A percentile compares a stretch with the other conserved stretches of the same genome.
Evolutionary conservation across 192 early-diverging fungal species (phyloP).

Genomic region (Backusella parvicylindrica): DNA sequence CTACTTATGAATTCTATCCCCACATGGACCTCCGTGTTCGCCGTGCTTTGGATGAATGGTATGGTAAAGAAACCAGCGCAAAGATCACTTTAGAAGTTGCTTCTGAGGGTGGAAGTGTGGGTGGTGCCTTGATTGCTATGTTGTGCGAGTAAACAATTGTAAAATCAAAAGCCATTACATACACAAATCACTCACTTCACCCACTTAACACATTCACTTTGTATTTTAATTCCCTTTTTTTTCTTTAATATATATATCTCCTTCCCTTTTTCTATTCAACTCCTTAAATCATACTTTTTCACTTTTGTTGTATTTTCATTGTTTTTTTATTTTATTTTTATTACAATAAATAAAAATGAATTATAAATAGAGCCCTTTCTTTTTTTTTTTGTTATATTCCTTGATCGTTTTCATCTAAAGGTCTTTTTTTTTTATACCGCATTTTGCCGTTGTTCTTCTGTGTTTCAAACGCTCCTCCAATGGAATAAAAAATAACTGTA

Average conservation of each 20-base stretch:
- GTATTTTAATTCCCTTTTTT: background rate
- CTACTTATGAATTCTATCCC: slow-evolving; percentile 88
- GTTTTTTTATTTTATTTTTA: background rate
- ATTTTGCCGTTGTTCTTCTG: background rate
- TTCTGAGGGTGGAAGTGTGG: slow-evolving; percentile 78
- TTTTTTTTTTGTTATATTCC: background rate
- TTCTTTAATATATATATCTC: background rate
- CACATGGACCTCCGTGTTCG: slow-evolving; percentile 77
- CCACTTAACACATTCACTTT: background rate
- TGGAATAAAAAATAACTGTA: background rate
- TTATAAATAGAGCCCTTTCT: background rate
- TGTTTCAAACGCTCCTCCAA: background rate
- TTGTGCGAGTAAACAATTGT: slow-evolving; percentile 21
- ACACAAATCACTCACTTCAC: background rate
- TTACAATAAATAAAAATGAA: background rate
- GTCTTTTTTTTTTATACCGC: background rate
- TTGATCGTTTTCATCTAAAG: background rate
- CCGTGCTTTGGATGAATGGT: slow-evolving; percentile 66
- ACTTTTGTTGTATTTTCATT: background rate
- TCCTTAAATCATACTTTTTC: background rate
- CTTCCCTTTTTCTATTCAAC: background rate
- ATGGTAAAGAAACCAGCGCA: slow-evolving; percentile 71
- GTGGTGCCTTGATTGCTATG: slow-evolving; percentile 73
- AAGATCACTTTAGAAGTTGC: slow-evolving; percentile 64
- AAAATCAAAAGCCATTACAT: background rate